Evolutionary conservation across 768 basidiomycete species (phyloP).

Genomic region (Basidioascus undulatus): DNA sequence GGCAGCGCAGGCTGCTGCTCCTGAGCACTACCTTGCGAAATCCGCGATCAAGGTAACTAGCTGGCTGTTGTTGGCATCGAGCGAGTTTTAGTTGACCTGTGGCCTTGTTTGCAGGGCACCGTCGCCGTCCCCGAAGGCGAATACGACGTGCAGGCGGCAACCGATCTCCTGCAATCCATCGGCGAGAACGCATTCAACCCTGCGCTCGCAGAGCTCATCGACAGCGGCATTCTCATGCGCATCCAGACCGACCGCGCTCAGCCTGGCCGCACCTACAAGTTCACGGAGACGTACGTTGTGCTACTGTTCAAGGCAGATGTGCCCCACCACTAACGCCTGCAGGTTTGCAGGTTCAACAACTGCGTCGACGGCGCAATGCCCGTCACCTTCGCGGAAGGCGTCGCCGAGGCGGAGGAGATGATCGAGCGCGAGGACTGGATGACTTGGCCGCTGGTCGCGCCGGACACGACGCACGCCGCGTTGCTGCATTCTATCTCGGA

Average conservation of each 20-base stretch:
- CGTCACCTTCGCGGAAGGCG: conserved; percentile 28
- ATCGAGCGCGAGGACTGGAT: conserved; percentile 32
- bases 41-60: conserved; percentile 43
- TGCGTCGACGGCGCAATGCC: conserved; percentile 21
- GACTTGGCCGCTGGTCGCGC: conserved; percentile 55
- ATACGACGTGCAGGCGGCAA: conserved; percentile 38
- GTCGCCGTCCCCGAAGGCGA: conserved; percentile 44
- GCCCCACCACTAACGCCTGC: conserved; percentile 7
- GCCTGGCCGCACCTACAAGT: conserved; percentile 51
- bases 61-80: neutral
- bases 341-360: neutral
- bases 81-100: neutral
- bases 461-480: conserved; percentile 56
- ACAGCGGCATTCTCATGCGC: conserved; percentile 42
- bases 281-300: conserved; percentile 37
- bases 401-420: conserved; percentile 32
- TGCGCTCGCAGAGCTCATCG: conserved; percentile 36
- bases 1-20: conserved; percentile 19
- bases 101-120: conserved; percentile 36
- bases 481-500: conserved; percentile 63
- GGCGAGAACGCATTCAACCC: conserved; percentile 32
- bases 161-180: conserved; percentile 30
- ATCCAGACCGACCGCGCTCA: conserved; percentile 35
- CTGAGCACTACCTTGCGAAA: conserved; percentile 30
- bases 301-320: neutral